These are phyloP conservation scores for Fusarium lateritium DNA, from an alignment of 2,329 filamentous ascomycete genomes.

Conservation along the genomic window DNA sequence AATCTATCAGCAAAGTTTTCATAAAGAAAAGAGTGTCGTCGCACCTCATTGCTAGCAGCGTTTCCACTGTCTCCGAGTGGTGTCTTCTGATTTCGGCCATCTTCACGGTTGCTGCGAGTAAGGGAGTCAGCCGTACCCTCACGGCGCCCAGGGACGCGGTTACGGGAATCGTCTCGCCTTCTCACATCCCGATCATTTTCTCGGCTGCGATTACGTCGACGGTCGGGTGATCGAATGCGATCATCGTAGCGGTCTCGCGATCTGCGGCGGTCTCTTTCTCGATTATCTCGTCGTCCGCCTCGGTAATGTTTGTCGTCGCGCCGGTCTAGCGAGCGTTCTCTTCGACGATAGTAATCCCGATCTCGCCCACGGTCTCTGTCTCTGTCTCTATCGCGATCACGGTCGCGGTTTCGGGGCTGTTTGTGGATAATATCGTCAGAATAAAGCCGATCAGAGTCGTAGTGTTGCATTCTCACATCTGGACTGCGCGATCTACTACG, in stretches of 20 bases:
- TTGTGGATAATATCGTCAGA: slow-evolving; percentile 57
- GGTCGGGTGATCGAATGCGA: slow-evolving; percentile 71
- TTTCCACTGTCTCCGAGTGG: slow-evolving; percentile 64
- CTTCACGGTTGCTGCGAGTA: slow-evolving; percentile 75
- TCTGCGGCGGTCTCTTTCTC: slow-evolving; percentile 72
- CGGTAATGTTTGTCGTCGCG: slow-evolving; percentile 77
- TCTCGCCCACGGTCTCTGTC: slow-evolving; percentile 67
- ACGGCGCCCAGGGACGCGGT: slow-evolving; percentile 73
- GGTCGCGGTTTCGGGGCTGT: slow-evolving; percentile 73
- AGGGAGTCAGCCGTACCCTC: slow-evolving; percentile 81
- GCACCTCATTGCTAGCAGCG: slow-evolving; percentile 70
- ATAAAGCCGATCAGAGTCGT: slow-evolving; percentile 44
- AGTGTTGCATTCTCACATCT: slow-evolving; percentile 66
- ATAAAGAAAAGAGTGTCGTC: slow-evolving; percentile 49
- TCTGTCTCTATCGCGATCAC: slow-evolving; percentile 63
- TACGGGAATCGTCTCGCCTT: slow-evolving; percentile 82
- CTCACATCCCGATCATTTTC: slow-evolving; percentile 76
- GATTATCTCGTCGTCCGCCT: slow-evolving; percentile 70
- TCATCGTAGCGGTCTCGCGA: slow-evolving; percentile 73
- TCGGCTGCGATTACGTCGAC: slow-evolving; percentile 73
- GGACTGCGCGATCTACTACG: slow-evolving; percentile 74
- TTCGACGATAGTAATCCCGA: slow-evolving; percentile 72
- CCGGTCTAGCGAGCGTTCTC: slow-evolving; percentile 79
- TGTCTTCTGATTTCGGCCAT: slow-evolving; percentile 69
- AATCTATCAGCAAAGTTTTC: slow-evolving; percentile 45